These are phyloP conservation scores for Pisolithus albus DNA, from an alignment of 768 basidiomycete species.

Conservation along the genomic window DNA sequence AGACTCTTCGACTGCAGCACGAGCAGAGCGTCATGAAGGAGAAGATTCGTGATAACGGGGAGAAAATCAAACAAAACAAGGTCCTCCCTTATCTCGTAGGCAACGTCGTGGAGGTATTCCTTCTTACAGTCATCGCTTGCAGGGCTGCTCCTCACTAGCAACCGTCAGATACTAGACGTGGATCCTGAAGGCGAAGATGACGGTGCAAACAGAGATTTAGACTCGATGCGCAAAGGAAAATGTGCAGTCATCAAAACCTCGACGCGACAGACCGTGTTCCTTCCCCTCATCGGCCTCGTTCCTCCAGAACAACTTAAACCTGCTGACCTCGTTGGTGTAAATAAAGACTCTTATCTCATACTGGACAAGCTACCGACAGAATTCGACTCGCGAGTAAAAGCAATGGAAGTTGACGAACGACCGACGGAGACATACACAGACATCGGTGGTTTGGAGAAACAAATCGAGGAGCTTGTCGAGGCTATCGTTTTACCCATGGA, in stretches of 20 bases:
- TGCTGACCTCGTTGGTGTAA: constrained; percentile 94
- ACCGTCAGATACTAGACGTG: constrained; percentile 77
- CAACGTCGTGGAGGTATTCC: constrained; percentile 88
- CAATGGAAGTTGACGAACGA: constrained; percentile 99
- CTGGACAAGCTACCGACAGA: constrained; percentile 94
- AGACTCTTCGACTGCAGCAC: constrained; percentile 84
- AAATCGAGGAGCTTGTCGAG: constrained; percentile 97
- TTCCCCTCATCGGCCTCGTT: constrained; percentile 96
- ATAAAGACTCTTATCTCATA: constrained; percentile 98
- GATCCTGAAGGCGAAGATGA: constrained; percentile 92
- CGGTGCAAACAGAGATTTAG: constrained; percentile 91
- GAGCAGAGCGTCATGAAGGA: constrained; percentile 97
- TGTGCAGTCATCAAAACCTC: constrained; percentile 99
- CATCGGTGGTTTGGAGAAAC: constrained; percentile 97
- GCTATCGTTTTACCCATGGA: constrained; percentile 99
- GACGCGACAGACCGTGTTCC: constrained; percentile 96
- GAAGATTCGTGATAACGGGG: constrained; percentile 95
- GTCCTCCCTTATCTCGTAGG: constrained; percentile 96
- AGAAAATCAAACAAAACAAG: constrained; percentile 99
- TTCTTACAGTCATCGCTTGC: background rate
- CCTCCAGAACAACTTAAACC: constrained; percentile 87
- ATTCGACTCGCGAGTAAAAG: constrained; percentile 97
- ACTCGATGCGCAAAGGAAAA: constrained; percentile 95
- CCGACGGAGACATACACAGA: constrained; percentile 97
- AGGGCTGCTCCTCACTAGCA: background rate